Evolutionary conservation across 768 basidiomycete genomes (phyloP).

Genomic region (Harrya chromipes): DNA sequence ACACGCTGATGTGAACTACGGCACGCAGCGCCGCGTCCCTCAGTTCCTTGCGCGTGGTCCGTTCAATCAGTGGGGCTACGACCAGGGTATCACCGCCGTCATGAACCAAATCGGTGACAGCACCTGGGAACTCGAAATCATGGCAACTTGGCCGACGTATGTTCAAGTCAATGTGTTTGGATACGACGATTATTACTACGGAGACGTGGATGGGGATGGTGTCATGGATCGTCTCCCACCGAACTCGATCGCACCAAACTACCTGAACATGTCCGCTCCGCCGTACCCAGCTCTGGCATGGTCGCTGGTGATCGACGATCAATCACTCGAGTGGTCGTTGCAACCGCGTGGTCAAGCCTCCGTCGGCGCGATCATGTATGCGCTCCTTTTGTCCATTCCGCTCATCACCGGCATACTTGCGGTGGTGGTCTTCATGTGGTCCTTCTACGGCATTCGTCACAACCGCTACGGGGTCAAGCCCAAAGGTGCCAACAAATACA

Average conservation of each 20-base stretch:
- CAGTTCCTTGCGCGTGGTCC: slow-evolving; percentile 85
- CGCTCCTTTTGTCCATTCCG: slow-evolving; percentile 75
- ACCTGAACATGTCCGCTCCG: slow-evolving; percentile 87
- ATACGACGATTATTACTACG: slow-evolving; percentile 91
- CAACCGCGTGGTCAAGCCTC: slow-evolving; percentile 78
- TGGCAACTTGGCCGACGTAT: slow-evolving; percentile 87
- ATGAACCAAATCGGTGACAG: slow-evolving; percentile 66
- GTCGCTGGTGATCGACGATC: slow-evolving; percentile 78
- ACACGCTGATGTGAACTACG: slow-evolving; percentile 72
- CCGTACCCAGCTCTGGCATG: slow-evolving; percentile 87
- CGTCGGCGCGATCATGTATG: slow-evolving; percentile 86
- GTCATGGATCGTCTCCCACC: slow-evolving; percentile 89
- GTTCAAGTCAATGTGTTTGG: slow-evolving; percentile 89
- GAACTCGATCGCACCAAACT: slow-evolving; percentile 81
- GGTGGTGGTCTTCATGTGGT: slow-evolving; percentile 88
- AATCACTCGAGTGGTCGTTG: slow-evolving; percentile 71
- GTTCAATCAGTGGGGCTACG: slow-evolving; percentile 92
- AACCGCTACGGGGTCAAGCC: slow-evolving; percentile 86
- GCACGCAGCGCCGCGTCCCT: slow-evolving; percentile 69
- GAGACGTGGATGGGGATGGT: slow-evolving; percentile 84
- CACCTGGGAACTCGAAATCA: slow-evolving; percentile 84
- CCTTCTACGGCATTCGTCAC: slow-evolving; percentile 94
- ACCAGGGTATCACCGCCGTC: slow-evolving; percentile 68
- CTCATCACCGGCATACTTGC: slow-evolving; percentile 82
- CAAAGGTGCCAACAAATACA: slow-evolving; percentile 71